Evolutionary conservation across 1,284 basidiomycete species (phyloP).

Genomic region (Cronartium ribicola): DNA sequence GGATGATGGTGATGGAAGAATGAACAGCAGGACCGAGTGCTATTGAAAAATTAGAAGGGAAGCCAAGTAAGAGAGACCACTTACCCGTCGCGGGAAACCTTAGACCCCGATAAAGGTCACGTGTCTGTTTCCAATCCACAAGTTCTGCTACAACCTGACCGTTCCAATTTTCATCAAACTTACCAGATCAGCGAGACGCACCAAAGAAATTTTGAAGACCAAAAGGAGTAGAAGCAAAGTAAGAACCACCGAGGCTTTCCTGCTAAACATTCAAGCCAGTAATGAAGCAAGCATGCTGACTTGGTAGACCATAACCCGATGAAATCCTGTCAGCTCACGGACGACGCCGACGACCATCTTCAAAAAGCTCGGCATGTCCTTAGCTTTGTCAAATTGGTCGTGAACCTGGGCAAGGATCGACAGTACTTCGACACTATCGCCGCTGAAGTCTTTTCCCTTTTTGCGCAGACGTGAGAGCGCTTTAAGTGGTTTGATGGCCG

Average conservation of each 20-base stretch:
- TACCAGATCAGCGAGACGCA: background rate
- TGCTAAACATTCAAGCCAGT: background rate
- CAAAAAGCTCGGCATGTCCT: slow-evolving; percentile 68
- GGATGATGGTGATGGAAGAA: background rate
- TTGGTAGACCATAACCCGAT: slow-evolving; percentile 83
- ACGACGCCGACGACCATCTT: slow-evolving; percentile 75
- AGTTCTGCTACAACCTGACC: slow-evolving; percentile 75
- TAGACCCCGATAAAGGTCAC: slow-evolving; percentile 70
- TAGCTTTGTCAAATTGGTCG: slow-evolving; percentile 70
- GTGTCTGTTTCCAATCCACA: slow-evolving; percentile 74
- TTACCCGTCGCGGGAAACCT: slow-evolving; percentile 59
- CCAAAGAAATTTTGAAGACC: background rate
- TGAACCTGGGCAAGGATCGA: slow-evolving; percentile 77
- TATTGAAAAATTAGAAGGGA: background rate
- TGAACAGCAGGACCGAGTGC: background rate
- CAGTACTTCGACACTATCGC: slow-evolving; percentile 73
- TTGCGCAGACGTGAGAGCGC: slow-evolving; percentile 63
- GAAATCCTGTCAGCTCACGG: slow-evolving; percentile 77
- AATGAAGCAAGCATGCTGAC: slow-evolving; percentile 52
- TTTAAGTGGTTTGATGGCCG: slow-evolving; percentile 66
- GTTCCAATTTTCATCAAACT: slow-evolving; percentile 56
- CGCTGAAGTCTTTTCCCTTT: slow-evolving; percentile 50
- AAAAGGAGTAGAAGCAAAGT: background rate
- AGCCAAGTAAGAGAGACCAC: background rate
- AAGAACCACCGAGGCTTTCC: background rate